These are phyloP conservation scores for Thoreauomyces humboldtii DNA, from an alignment of 192 early-diverging fungal species.

Conservation along the genomic window DNA sequence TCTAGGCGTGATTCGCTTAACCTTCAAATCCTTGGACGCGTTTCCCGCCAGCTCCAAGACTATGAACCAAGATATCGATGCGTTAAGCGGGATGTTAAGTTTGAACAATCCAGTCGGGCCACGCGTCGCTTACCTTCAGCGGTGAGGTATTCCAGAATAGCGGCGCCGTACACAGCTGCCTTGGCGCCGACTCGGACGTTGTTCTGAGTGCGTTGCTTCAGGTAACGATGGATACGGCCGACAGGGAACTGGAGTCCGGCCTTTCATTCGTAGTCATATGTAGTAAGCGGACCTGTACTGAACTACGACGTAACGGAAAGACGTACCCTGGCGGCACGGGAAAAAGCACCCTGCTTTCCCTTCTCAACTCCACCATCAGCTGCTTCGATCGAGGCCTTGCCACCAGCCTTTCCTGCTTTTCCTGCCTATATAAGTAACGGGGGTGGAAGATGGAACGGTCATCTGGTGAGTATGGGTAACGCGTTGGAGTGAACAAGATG, in stretches of 20 bases:
- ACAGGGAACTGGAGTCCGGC: conserved; percentile 79
- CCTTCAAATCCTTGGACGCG: conserved; percentile 86
- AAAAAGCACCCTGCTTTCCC: conserved; percentile 28
- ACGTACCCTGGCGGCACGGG: conserved; percentile 36
- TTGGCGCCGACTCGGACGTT: conserved; percentile 85
- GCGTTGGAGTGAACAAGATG: neutral
- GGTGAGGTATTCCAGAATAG: conserved; percentile 89
- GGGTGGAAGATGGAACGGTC: neutral
- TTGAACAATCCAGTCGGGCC: too few relatives aligned
- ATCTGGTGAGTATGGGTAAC: neutral
- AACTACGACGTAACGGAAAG: neutral
- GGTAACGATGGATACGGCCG: conserved; percentile 87
- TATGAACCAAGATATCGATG: too few relatives aligned
- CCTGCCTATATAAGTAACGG: neutral
- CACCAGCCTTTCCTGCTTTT: conserved; percentile 6
- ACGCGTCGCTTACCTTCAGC: too few relatives aligned
- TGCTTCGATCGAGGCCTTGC: neutral
- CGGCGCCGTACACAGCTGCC: conserved; percentile 88
- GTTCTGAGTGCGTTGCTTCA: conserved; percentile 77
- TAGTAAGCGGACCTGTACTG: too few relatives aligned
- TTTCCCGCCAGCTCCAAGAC: conserved; percentile 91
- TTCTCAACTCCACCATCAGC: conserved; percentile 1
- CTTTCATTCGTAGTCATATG: conserved; percentile 6
- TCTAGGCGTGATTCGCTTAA: conserved; percentile 86
- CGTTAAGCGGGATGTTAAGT: too few relatives aligned